These are phyloP conservation scores for Hypericum androsaemum DNA, from an alignment of 345 rosid genomes.

Conservation along the genomic window DNA sequence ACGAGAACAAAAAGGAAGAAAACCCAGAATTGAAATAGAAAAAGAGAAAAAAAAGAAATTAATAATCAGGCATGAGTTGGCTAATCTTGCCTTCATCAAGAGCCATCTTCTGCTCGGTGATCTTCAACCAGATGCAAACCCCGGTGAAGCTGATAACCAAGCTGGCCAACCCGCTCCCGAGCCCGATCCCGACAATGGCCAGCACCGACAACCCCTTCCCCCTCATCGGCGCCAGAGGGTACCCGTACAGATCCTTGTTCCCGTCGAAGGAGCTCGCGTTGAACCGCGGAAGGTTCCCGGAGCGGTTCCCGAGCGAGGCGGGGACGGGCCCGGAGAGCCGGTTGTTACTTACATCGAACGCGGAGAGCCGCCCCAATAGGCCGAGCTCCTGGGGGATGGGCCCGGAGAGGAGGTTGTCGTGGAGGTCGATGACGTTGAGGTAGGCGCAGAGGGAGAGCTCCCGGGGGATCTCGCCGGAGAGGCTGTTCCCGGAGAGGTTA, in stretches of 20 bases:
- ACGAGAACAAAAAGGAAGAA: not conserved
- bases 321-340: conserved; percentile 71
- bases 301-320: conserved; percentile 45
- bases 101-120: conserved; percentile 55
- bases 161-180: conserved; percentile 86
- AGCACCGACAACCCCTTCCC: conserved; percentile 58
- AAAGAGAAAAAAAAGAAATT: not conserved
- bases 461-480: conserved; percentile 67
- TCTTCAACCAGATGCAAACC: conserved; percentile 79
- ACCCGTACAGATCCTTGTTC: conserved; percentile 74
- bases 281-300: conserved; percentile 55
- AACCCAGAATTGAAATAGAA: not conserved
- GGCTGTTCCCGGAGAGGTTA: conserved; percentile 76
- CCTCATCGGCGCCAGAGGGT: conserved; percentile 63
- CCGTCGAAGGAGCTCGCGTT: conserved; percentile 63
- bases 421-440: conserved; percentile 84
- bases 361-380: conserved; percentile 47
- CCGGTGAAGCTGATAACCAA: conserved; percentile 81
- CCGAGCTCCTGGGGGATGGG: conserved; percentile 69
- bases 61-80: conserved; percentile 74
- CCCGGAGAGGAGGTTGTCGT: conserved; percentile 57
- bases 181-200: conserved; percentile 91
- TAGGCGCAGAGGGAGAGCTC: conserved; percentile 73
- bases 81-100: conserved; percentile 63
- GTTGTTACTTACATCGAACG: conserved; percentile 76